A percentile compares a stretch with the other conserved stretches of the same genome.
These are phyloP conservation scores for Alternaria sp. DNA, from an alignment of 2,329 filamentous ascomycete species.

Conservation along the genomic window DNA sequence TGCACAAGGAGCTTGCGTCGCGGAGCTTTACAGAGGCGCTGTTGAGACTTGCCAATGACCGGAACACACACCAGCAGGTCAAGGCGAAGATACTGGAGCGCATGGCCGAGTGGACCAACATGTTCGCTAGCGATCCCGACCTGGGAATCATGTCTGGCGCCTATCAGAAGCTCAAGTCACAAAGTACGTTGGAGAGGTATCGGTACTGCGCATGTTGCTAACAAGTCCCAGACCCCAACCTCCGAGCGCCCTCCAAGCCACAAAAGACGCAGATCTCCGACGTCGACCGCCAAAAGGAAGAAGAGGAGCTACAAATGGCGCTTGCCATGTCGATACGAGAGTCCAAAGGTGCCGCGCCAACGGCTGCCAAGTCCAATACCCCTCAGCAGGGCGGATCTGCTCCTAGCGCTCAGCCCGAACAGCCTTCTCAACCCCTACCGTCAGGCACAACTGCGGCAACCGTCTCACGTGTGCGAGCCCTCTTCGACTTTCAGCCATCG, in stretches of 20 bases:
- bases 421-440: conserved; percentile 67
- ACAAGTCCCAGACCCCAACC: conserved; percentile 75
- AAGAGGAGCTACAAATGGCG: conserved; percentile 96
- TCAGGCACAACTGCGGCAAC: conserved; percentile 95
- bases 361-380: conserved; percentile 53
- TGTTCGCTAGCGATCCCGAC: conserved; percentile 89
- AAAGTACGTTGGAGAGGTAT: conserved; percentile 56
- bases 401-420: conserved; percentile 41
- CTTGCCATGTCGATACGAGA: conserved; percentile 92
- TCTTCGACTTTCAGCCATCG: conserved; percentile 94
- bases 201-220: conserved; percentile 7
- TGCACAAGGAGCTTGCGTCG: conserved; percentile 90
- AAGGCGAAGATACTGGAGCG: conserved; percentile 97
- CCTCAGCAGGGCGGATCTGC: conserved; percentile 44
- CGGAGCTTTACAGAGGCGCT: conserved; percentile 95
- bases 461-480: conserved; percentile 89
- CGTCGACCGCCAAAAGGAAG: conserved; percentile 89
- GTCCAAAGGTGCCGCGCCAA: conserved; percentile 63
- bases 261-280: conserved; percentile 93
- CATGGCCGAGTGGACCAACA: conserved; percentile 95
- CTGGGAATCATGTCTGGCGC: conserved; percentile 98
- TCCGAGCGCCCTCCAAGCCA: conserved; percentile 91
- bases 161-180: conserved; percentile 83
- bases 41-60: conserved; percentile 87
- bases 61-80: conserved; percentile 95